These are phyloP conservation scores for Isabelozyma rhagii DNA, from an alignment of 805 yeast genomes.

Conservation along the genomic window DNA sequence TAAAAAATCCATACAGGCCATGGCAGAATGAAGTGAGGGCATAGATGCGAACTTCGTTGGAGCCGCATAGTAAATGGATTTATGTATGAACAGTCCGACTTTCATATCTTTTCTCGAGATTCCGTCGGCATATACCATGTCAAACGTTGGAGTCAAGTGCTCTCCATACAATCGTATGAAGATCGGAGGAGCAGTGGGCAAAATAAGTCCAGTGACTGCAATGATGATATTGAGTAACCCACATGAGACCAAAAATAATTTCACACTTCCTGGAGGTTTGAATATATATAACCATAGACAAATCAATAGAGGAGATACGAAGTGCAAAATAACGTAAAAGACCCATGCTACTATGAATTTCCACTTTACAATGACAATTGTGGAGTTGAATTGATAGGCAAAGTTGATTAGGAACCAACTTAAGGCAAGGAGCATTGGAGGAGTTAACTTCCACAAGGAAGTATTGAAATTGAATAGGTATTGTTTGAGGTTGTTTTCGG, in stretches of 20 bases:
- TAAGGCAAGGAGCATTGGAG: constrained; percentile 38
- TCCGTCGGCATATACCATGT: constrained; percentile 73
- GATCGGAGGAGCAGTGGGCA: constrained; percentile 79
- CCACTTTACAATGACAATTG: constrained; percentile 34
- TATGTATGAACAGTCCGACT: constrained; percentile 56
- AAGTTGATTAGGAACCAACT: constrained; percentile 52
- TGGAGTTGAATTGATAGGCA: constrained; percentile 33
- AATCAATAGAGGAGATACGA: constrained; percentile 58
- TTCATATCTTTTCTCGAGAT: constrained; percentile 62
- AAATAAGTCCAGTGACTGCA: constrained; percentile 54
- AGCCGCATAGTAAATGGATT: constrained; percentile 60
- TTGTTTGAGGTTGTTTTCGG: not conserved
- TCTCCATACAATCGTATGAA: constrained; percentile 61
- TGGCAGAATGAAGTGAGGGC: constrained; percentile 63
- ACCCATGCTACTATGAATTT: constrained; percentile 61
- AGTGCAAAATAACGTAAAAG: constrained; percentile 60
- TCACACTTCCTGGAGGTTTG: constrained; percentile 62
- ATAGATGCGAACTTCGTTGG: constrained; percentile 71
- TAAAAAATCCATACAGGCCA: constrained; percentile 52
- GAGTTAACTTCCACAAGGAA: constrained; percentile 6
- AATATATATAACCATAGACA: constrained; percentile 62
- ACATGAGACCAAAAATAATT: constrained; percentile 49
- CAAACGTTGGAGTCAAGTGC: constrained; percentile 53
- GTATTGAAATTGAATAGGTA: not conserved
- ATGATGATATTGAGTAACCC: constrained; percentile 63